Conservation (phyloP, 108 stramenopile genomes). For the Pseudonitzschia pungens region DNA sequence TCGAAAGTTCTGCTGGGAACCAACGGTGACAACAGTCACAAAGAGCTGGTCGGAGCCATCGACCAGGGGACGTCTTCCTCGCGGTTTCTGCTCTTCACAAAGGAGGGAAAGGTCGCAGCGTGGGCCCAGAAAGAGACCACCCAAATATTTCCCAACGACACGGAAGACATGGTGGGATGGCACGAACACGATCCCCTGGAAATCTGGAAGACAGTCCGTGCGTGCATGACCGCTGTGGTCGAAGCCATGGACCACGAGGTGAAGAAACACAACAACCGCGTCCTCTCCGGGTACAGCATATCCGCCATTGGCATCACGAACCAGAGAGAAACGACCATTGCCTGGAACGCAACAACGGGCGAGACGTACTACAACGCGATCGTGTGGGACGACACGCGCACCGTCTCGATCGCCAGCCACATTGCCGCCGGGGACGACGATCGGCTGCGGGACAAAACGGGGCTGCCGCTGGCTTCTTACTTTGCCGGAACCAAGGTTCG, state of each 20-base stretch:
- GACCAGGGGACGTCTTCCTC: slow-evolving; percentile 97
- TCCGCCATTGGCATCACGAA: slow-evolving; percentile 94
- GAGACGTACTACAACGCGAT: slow-evolving; percentile 93
- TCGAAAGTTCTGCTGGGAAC: not conserved
- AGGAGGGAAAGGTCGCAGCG: slow-evolving; percentile 68
- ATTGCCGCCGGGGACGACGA: slow-evolving; percentile 73
- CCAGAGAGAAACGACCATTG: slow-evolving; percentile 97
- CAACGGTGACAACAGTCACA: not conserved
- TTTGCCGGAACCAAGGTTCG: slow-evolving; percentile 96
- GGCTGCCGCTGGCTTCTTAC: slow-evolving; percentile 94
- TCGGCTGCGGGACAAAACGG: slow-evolving; percentile 80
- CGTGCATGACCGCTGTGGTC: slow-evolving; percentile 53
- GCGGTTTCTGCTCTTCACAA: slow-evolving; percentile 87
- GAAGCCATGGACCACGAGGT: slow-evolving; percentile 34
- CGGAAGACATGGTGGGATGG: slow-evolving; percentile 62
- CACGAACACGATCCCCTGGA: slow-evolving; percentile 95
- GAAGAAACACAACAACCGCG: slow-evolving; percentile 4
- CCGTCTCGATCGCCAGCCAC: slow-evolving; percentile 68
- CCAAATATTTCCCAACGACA: slow-evolving; percentile 74
- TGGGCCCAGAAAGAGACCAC: slow-evolving; percentile 88
- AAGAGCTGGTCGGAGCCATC: slow-evolving; percentile 82
- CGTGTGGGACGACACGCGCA: slow-evolving; percentile 97
- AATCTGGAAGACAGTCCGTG: slow-evolving; percentile 65
- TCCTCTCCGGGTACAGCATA: slow-evolving; percentile 9
- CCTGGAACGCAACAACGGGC: slow-evolving; percentile 93